Evolutionary conservation across 768 basidiomycete genomes (phyloP).

Genomic region (Rickenella mellea): DNA sequence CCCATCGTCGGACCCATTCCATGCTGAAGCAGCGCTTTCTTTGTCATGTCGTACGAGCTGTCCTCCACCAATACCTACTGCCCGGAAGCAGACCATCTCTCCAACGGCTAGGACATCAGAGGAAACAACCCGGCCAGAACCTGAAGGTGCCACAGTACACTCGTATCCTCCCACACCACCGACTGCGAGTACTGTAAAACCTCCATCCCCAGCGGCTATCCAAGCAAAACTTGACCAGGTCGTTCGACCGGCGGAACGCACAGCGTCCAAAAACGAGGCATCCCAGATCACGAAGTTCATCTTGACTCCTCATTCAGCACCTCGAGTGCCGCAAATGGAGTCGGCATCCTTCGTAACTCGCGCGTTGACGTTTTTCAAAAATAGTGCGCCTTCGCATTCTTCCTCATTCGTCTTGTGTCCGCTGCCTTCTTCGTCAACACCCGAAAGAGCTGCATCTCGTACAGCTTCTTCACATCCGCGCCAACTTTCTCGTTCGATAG

Average conservation of each 20-base stretch:
- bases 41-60: constrained; percentile 25
- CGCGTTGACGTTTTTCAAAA: constrained; percentile 19
- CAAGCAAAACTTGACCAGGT: constrained; percentile 20
- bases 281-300: constrained; percentile 19
- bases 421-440: constrained; percentile 10
- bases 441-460: constrained; percentile 6
- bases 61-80: constrained; percentile 2
- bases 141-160: constrained; percentile 15
- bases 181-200: constrained; percentile 9
- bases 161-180: constrained; percentile 28
- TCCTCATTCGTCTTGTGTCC: constrained; percentile 52
- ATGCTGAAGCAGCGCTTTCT: constrained; percentile 21
- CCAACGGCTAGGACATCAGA: constrained; percentile 2
- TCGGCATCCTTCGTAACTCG: constrained; percentile 17
- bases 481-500: constrained; percentile 6
- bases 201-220: constrained; percentile 19
- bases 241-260: neutral
- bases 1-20: constrained; percentile 19
- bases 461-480: constrained; percentile 14
- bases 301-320: constrained; percentile 20
- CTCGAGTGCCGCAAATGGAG: constrained; percentile 9
- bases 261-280: constrained; percentile 1
- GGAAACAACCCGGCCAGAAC: constrained; percentile 14
- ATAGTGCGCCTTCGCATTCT: constrained; percentile 39
- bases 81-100: neutral